Conservation (phyloP, 1,284 basidiomycete species). For the Trichosporon faecale region DNA sequence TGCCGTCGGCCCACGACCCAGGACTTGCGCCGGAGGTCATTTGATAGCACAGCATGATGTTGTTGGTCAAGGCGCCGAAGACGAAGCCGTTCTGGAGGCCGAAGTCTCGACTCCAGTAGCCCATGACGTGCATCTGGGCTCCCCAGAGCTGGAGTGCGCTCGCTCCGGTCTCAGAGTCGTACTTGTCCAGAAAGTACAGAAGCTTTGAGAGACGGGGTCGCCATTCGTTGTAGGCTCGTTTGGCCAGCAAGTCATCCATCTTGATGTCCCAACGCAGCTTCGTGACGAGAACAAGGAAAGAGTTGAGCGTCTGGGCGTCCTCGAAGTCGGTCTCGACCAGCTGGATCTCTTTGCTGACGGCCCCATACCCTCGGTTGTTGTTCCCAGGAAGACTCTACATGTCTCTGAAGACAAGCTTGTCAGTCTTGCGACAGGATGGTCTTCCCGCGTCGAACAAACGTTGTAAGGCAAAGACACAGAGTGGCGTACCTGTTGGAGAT, state of each 20-base stretch:
- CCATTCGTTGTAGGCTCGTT: neutral
- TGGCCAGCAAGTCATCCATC: neutral
- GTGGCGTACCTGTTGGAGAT: neutral
- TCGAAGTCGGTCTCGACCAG: neutral
- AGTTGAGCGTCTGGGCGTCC: neutral
- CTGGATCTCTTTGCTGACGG: neutral
- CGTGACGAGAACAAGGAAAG: neutral
- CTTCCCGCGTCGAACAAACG: no score
- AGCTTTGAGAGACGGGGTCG: neutral
- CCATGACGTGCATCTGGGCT: neutral
- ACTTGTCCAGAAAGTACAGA: neutral
- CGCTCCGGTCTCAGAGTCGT: neutral
- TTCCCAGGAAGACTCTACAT: neutral
- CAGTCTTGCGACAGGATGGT: no score
- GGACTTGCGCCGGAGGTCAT: neutral
- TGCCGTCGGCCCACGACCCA: neutral
- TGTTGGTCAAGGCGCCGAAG: neutral
- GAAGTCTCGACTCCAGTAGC: neutral
- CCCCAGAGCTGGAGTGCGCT: neutral
- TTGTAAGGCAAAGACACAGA: no score
- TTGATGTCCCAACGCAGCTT: neutral
- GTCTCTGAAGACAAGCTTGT: neutral
- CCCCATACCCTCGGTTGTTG: neutral
- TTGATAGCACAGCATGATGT: neutral
- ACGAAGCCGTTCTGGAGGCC: neutral